Conservation (phyloP, 371 early-diverging fungal genomes). For the Funneliformis caledonium region DNA sequence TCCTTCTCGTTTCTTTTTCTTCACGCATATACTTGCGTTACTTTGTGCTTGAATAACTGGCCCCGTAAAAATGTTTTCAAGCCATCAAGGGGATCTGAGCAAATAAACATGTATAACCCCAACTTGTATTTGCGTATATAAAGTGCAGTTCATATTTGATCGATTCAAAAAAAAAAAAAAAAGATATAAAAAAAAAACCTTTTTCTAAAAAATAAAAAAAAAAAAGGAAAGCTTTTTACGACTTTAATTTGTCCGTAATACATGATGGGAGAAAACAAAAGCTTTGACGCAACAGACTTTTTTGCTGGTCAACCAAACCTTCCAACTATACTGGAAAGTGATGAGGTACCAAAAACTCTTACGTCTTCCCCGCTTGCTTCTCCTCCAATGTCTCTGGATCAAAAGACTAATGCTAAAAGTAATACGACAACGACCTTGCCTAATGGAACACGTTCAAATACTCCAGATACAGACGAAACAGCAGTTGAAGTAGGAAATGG, state of each 20-base stretch:
- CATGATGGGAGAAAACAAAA: neutral
- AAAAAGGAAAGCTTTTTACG: neutral
- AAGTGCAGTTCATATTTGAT: too few species aligned
- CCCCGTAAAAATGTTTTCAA: too few species aligned
- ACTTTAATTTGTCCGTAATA: neutral
- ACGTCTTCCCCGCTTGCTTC: neutral
- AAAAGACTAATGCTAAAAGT: neutral
- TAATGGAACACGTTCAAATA: slow-evolving; percentile 4
- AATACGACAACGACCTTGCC: neutral
- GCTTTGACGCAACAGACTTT: neutral
- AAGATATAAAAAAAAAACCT: too few species aligned
- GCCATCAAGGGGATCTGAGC: too few species aligned
- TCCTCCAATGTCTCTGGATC: neutral
- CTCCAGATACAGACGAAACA: slow-evolving; percentile 20
- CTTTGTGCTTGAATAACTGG: too few species aligned
- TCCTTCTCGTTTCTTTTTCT: too few species aligned
- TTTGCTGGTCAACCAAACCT: neutral
- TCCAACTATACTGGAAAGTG: slow-evolving; percentile 13
- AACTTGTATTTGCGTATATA: too few species aligned
- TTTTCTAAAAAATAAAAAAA: too few species aligned
- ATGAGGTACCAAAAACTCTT: neutral
- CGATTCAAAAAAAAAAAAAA: too few species aligned
- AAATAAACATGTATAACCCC: too few species aligned
- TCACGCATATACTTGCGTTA: too few species aligned
- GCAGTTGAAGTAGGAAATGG: neutral